Base-by-base conservation (phyloP, 768 basidiomycete species). In the Exsudoporus frostii region DNA sequence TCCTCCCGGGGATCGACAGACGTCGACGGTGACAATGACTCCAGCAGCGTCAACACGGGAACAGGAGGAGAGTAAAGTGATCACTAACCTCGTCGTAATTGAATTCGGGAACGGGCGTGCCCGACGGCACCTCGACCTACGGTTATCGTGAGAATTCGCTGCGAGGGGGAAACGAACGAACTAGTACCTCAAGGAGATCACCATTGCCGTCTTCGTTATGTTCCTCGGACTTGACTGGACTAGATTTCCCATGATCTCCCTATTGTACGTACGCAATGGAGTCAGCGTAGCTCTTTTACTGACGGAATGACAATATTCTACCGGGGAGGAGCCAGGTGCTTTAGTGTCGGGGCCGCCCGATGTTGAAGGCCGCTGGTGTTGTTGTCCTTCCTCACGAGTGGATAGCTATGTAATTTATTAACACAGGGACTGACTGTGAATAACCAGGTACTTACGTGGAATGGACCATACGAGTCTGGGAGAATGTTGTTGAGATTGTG, bases 281-380 rank as follows among this genome's bases (percentile, higher is more conserved):
- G 4, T 41, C 15, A 41, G 40, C 15, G 8, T 17, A 25, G 4
- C 40, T 10, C 4, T 17, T 39, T 17, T 0, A 2, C 15, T 41
- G 7, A 41, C 1, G 2, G 2, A 15, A 24, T 2, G 15, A 17
- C 7, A 17, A 3, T 8, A 14, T 15, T 8, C 7, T 17, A 41
- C 39, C 5, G 3, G 0, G 8, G 15, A 7, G 0, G 17, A 8
- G 7, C 15, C 2, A 6, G 7, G n/a, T 4, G 5, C 0, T 7
- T 39, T 13, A 13, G 2, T 14, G 19, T 39, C 19, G 2, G n/a
- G n/a, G n/a, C 15, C 33, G 11, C 14, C 33, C 14, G 33, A 33
- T 14, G 33, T 33, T 11, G 33, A 15, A 15, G 14, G 14, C 15
- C 15, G 33, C 7, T 7, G 15, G 2, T 34, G 15, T 32, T 32